Base-by-base conservation (phyloP, 1,284 basidiomycete genomes). In the Ustilago nuda region DNA sequence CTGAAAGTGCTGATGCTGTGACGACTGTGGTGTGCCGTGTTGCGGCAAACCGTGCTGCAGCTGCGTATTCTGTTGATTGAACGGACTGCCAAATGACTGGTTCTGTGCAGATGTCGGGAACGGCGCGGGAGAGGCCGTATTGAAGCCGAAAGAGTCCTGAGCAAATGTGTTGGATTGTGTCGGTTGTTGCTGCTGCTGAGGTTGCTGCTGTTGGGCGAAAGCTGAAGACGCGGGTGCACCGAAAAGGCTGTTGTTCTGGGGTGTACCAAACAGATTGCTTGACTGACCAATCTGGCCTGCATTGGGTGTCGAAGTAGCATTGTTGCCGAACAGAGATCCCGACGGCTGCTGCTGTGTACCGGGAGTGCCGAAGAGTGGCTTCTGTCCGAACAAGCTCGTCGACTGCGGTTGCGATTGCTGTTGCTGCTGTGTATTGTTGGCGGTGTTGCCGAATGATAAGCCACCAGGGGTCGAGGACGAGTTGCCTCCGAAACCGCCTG, bases 281-380 rank as follows among this genome's bases (percentile, higher is more conserved):
- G 64, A 52, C 56, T 63, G 64, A 35, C 46, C 36, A 2, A 55
- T 3, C 23, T 71, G 62, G 36, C 43, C 55, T 9, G 43, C 43
- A 15, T 19, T 45, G 17, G 69, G 53, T 12, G 64, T 57, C 2
- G 59, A 35, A 3, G 59, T 56, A 17, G 46, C 46, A 33, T 66
- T 63, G 56, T 53, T 66, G 6, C 65, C 61, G 35, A 72, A 67
- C 7, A 73, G 61, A 19, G 71, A 67, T 17, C 61, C 61, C 8
- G 64, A 58, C 15, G 54, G 51, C 27, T 66, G 67, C 61, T 66
- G 60, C 60, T 68, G 67, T 23, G 60, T 32, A 19, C 63, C 59
- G 12, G 78, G 78, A 13, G 66, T 67, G 9, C 78, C 75, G 56
- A 78, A 78, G n/a, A 80, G 54, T 50, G 78, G 76, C 52, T 72